Evolutionary conservation across 495 filamentous ascomycete genomes (phyloP).

Genomic region (Articulospora tetracladia): DNA sequence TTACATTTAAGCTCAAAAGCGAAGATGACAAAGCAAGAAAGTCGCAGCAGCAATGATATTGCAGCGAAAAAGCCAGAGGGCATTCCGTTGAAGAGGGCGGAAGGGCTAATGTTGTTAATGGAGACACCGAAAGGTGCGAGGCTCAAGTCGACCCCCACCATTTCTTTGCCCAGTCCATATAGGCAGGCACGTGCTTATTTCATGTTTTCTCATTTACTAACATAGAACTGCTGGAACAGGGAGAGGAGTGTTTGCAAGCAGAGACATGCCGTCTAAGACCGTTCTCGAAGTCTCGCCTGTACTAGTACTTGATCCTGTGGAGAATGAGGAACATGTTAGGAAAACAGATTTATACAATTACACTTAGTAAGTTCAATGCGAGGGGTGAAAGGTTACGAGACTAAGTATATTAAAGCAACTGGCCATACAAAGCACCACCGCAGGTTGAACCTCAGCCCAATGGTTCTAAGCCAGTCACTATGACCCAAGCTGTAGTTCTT

Average conservation of each 20-base stretch:
- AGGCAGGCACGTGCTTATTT: neutral
- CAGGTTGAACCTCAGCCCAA: constrained; percentile 9
- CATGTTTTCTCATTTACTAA: neutral
- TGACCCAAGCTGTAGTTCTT: constrained; percentile 48
- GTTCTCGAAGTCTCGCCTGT: constrained; percentile 50
- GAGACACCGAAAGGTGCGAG: constrained; percentile 36
- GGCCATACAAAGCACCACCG: constrained; percentile 22
- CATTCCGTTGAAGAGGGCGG: constrained; percentile 26
- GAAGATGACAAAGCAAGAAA: neutral
- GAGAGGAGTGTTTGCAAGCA: constrained; percentile 46
- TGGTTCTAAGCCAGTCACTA: constrained; percentile 13
- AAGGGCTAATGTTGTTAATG: constrained; percentile 29
- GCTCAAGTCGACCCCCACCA: constrained; percentile 25
- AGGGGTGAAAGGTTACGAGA: neutral
- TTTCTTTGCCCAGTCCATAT: constrained; percentile 10
- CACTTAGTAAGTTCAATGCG: constrained; percentile 43
- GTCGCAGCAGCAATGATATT: neutral
- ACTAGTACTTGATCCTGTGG: constrained; percentile 40
- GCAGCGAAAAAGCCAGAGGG: neutral
- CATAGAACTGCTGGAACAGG: too few species aligned
- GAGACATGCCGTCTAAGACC: constrained; percentile 40
- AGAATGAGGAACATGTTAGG: constrained; percentile 42
- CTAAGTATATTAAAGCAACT: constrained; percentile 23
- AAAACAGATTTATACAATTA: constrained; percentile 52
- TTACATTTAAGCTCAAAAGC: too few species aligned